Percentiles rank a stretch among this genome's conserved stretches.
These are phyloP conservation scores for Neonothopanus nambi DNA, from an alignment of 1,284 basidiomycete genomes.

Conservation along the genomic window DNA sequence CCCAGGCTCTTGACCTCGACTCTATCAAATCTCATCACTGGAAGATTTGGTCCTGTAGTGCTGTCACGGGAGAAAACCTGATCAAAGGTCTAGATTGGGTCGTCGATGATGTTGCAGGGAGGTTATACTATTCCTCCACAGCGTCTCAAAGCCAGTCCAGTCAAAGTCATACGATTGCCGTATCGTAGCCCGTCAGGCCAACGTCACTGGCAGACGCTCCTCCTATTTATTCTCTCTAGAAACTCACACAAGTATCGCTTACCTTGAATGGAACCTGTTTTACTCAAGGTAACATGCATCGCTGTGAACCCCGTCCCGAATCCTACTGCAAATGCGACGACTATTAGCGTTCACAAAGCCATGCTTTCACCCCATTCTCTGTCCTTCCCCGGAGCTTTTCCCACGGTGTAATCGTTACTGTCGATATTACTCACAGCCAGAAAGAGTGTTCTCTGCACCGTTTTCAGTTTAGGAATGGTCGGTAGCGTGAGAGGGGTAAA, in stretches of 20 bases:
- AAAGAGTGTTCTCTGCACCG: background rate
- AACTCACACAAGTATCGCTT: background rate
- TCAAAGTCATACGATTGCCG: background rate
- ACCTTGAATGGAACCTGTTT: background rate
- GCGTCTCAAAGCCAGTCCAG: constrained; percentile 11
- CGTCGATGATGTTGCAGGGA: constrained; percentile 85
- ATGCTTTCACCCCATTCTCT: constrained; percentile 2
- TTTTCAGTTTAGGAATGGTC: background rate
- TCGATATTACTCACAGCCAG: background rate
- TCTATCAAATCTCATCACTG: constrained; percentile 87
- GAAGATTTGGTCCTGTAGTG: constrained; percentile 91
- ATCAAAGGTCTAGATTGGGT: constrained; percentile 91
- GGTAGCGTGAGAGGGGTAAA: too few relatives aligned
- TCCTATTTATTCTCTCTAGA: constrained; percentile 13
- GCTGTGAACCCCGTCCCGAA: background rate
- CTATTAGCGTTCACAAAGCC: background rate
- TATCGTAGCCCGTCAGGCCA: background rate
- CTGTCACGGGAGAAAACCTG: constrained; percentile 85
- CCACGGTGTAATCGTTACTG: constrained; percentile 16
- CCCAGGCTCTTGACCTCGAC: constrained; percentile 73
- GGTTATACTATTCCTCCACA: constrained; percentile 65
- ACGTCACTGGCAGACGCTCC: background rate
- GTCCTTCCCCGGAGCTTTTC: background rate
- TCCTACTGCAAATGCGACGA: background rate
- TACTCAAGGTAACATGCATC: background rate